These are phyloP conservation scores for Rubus parviflorus DNA, from an alignment of 306 rosid genomes.

Conservation along the genomic window DNA sequence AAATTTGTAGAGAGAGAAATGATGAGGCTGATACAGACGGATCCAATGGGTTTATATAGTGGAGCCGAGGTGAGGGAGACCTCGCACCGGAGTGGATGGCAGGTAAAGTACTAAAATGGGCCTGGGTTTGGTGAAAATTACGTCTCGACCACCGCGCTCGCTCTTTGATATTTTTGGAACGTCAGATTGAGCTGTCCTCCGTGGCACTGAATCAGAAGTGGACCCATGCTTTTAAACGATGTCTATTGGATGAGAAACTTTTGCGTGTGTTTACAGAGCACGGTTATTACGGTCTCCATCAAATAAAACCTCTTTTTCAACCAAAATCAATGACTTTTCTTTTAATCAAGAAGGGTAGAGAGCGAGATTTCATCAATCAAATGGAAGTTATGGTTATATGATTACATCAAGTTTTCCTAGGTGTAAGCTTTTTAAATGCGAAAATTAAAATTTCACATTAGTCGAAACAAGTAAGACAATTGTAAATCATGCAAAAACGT, in stretches of 20 bases:
- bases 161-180: not conserved
- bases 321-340: not conserved
- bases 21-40: not conserved
- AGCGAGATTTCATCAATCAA: not conserved
- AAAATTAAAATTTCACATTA: not conserved
- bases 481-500: not conserved
- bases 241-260: not conserved
- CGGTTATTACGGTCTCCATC: not conserved
- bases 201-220: constrained; percentile 56
- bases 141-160: not conserved
- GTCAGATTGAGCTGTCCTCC: constrained; percentile 32
- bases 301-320: not conserved
- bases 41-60: constrained; percentile 23
- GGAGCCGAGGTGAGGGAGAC: constrained; percentile 31
- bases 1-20: not conserved
- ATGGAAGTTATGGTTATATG: not conserved
- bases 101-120: not conserved
- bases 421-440: too few species aligned
- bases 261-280: not conserved
- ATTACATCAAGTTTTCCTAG: not conserved
- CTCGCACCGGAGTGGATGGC: constrained; percentile 5
- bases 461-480: too few species aligned
- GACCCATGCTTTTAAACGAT: constrained; percentile 21
- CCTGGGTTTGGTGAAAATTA: not conserved
- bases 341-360: not conserved